Evolutionary conservation across 148 eudicot species (phyloP).

Genomic region (Euryodendron excelsum): DNA sequence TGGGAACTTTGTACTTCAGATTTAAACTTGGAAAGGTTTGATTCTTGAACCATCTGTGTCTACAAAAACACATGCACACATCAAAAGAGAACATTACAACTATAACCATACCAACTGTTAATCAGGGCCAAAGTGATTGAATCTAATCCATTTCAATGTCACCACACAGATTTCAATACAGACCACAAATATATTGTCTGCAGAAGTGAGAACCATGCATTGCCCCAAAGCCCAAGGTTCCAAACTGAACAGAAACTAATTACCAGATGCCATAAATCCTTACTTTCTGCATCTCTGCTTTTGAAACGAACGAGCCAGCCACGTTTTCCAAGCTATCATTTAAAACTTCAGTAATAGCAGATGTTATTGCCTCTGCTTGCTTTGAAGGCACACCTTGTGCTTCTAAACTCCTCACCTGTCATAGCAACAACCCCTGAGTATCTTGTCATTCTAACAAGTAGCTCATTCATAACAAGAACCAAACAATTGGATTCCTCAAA

Average conservation of each 20-base stretch:
- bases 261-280: neutral
- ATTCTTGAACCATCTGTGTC: conserved; percentile 56
- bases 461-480: neutral
- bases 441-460: neutral
- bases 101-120: neutral
- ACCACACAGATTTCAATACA: neutral
- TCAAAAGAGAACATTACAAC: neutral
- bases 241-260: neutral
- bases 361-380: conserved; percentile 81
- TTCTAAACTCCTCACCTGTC: conserved; percentile 72
- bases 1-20: conserved; percentile 70
- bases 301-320: conserved; percentile 60
- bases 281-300: conserved; percentile 70
- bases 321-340: conserved; percentile 72
- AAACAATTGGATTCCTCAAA: neutral
- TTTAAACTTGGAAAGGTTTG: conserved; percentile 54
- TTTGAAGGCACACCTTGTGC: conserved; percentile 73
- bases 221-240: too few relatives aligned
- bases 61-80: conserved; percentile 23
- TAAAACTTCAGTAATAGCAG: conserved; percentile 66
- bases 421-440: neutral
- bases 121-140: neutral
- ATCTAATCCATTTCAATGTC: neutral
- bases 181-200: neutral
- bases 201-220: neutral